These are phyloP conservation scores for Trypanosomatidae sp. DNA, from an alignment of 208 protist species.

Conservation along the genomic window DNA sequence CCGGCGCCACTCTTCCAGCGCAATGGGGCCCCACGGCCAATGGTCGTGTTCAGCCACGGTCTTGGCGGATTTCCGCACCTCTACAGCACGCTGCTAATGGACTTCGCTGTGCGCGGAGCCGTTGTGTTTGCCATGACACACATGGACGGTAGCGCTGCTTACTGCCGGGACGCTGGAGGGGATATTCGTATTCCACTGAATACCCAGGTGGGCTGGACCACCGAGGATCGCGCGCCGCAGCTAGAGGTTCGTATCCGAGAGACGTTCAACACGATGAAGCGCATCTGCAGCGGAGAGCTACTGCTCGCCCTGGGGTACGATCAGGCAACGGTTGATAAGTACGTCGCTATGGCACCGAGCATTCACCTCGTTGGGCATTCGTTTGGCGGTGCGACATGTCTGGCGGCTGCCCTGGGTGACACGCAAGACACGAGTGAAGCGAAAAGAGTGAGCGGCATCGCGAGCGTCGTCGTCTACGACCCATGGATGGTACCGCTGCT, in stretches of 20 bases:
- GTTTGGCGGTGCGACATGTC: conserved; percentile 75
- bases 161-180: conserved; percentile 53
- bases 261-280: conserved; percentile 32
- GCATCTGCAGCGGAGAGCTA: conserved; percentile 36
- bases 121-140: conserved; percentile 75
- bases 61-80: conserved; percentile 58
- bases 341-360: conserved; percentile 15
- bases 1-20: conserved; percentile 35
- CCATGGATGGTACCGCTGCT: conserved; percentile 68
- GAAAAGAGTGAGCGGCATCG: conserved; percentile 13
- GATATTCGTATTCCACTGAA: conserved; percentile 30
- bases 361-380: conserved; percentile 75
- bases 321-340: conserved; percentile 30
- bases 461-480: conserved; percentile 50
- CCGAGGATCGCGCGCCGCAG: conserved; percentile 52
- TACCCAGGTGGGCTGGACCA: conserved; percentile 35
- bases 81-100: conserved; percentile 67
- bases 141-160: conserved; percentile 77
- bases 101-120: conserved; percentile 69
- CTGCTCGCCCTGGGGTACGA: conserved; percentile 37
- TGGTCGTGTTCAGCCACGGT: conserved; percentile 86
- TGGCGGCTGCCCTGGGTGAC: conserved; percentile 49
- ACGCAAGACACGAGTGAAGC: conserved; percentile 9
- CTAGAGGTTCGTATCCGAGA: conserved; percentile 56
- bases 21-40: conserved; percentile 36